Percentiles rank a stretch among this genome's conserved stretches.
Conservation (phyloP, 192 early-diverging fungal species). For the Coemansia sp. region DNA sequence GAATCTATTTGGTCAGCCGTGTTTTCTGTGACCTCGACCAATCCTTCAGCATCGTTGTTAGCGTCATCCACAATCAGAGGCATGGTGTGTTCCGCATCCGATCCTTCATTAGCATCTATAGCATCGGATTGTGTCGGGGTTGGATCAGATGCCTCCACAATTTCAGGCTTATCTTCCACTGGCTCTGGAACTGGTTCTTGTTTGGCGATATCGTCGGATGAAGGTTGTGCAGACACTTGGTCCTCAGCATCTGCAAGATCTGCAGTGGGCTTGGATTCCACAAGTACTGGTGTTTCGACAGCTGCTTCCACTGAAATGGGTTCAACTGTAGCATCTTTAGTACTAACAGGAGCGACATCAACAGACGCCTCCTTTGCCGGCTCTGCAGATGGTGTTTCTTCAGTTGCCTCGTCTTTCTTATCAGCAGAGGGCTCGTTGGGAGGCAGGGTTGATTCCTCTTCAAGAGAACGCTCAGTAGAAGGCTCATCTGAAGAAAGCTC, state of each 20-base stretch:
- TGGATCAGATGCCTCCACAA: background rate
- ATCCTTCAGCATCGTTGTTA: background rate
- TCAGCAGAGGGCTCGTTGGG: no score
- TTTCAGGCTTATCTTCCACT: background rate
- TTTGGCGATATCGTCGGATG: background rate
- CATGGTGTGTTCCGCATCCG: background rate
- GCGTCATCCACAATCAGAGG: background rate
- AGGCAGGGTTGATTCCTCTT: no score
- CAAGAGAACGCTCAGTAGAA: no score
- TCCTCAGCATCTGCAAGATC: constrained; percentile 10
- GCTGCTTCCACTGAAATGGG: background rate
- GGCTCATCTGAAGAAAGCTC: constrained; percentile 5
- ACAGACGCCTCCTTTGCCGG: background rate
- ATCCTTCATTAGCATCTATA: background rate
- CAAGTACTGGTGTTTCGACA: background rate
- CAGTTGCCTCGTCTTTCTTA: no score
- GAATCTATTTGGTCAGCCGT: background rate
- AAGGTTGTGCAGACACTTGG: background rate
- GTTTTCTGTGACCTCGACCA: background rate
- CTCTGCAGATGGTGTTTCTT: no score
- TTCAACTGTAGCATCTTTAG: background rate
- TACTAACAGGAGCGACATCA: background rate
- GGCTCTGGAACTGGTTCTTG: background rate
- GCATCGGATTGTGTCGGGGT: background rate
- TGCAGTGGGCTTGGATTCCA: background rate